phyloP scores from a whole-genome alignment of 78 protist species.

The Emiliania huxleyi region DNA sequence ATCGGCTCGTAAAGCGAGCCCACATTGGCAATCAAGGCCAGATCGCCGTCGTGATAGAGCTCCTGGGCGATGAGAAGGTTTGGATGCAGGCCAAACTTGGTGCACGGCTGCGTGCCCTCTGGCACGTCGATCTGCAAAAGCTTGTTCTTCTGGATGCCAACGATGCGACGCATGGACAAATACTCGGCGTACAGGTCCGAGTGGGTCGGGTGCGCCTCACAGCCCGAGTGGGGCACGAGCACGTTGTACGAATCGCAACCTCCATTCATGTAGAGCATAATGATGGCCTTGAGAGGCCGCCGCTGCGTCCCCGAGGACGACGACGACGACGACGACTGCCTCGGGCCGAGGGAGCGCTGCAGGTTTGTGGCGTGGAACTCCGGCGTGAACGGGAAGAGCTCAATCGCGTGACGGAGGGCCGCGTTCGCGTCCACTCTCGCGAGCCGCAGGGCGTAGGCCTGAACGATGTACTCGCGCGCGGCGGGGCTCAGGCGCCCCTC shows the following conservation, averaged over 20 bases:
- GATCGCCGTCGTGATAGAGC: slow-evolving; percentile 1
- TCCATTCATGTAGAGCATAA: background rate
- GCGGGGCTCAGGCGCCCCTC: background rate
- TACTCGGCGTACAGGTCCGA: background rate
- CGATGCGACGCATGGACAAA: background rate
- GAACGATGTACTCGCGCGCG: background rate
- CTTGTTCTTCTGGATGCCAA: background rate
- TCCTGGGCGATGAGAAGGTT: background rate
- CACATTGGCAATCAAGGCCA: background rate
- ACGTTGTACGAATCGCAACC: background rate
- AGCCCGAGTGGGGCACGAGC: slow-evolving; percentile 5
- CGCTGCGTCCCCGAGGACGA: no score
- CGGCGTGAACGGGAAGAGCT: background rate
- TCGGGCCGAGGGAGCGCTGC: background rate
- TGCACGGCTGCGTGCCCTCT: background rate
- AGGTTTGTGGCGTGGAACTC: background rate
- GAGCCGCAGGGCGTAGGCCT: background rate
- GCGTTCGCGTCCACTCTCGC: background rate
- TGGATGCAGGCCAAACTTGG: background rate
- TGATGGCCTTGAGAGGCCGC: background rate
- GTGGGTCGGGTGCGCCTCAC: background rate
- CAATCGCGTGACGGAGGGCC: background rate
- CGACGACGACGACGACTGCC: background rate
- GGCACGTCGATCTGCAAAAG: background rate
- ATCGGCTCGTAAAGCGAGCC: background rate